These are phyloP conservation scores for Ballota nigra DNA, from an alignment of 257 asterid genomes.

Conservation along the genomic window DNA sequence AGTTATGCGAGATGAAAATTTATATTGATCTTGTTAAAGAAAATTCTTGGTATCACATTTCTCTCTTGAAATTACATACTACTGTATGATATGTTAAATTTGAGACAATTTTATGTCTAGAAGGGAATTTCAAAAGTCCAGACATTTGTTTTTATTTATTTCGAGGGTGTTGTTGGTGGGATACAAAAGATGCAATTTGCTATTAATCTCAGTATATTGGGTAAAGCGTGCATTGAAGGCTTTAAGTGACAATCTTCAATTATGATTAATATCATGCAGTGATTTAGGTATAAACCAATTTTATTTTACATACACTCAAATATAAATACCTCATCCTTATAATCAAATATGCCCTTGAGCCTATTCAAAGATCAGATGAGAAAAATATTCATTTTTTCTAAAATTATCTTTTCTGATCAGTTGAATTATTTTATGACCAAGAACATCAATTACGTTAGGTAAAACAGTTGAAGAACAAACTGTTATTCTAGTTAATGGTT, in stretches of 20 bases:
- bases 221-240: neutral
- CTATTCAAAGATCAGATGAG: neutral
- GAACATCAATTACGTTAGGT: neutral
- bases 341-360: too few relatives aligned
- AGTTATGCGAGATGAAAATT: neutral
- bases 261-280: too few relatives aligned
- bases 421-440: too few relatives aligned
- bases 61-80: neutral
- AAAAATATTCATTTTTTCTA: neutral
- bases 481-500: neutral
- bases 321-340: too few relatives aligned
- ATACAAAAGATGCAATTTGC: neutral
- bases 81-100: neutral
- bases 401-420: neutral
- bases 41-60: neutral
- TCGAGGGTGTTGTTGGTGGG: neutral
- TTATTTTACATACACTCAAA: too few relatives aligned
- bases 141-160: neutral
- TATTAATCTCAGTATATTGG: neutral
- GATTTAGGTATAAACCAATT: too few relatives aligned
- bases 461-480: neutral
- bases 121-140: neutral
- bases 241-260: too few relatives aligned
- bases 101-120: neutral
- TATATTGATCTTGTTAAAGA: too few relatives aligned